Conservation (phyloP, 768 basidiomycete species). For the Boletus sp. region DNA sequence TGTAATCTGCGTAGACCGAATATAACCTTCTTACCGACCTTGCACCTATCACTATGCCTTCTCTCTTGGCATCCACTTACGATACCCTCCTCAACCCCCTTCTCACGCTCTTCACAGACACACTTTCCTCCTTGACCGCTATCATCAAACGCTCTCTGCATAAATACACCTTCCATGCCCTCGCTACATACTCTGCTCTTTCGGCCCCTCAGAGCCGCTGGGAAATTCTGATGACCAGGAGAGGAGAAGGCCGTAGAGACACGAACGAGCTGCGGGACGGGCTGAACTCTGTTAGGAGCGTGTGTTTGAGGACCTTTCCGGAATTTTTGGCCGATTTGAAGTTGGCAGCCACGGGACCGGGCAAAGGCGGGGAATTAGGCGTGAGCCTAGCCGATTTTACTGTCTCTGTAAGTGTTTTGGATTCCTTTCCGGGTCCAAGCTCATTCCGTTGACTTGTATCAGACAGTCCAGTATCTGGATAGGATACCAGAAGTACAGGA, state of each 20-base stretch:
- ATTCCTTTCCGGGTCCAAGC: background rate
- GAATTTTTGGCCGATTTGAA: conserved; percentile 82
- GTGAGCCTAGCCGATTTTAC: conserved; percentile 65
- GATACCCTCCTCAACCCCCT: conserved; percentile 63
- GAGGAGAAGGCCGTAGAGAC: conserved; percentile 45
- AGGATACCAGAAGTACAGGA: conserved; percentile 66
- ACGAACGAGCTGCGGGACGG: conserved; percentile 74
- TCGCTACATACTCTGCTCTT: conserved; percentile 65
- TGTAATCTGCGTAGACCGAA: conserved; percentile 49
- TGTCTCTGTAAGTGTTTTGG: conserved; percentile 41
- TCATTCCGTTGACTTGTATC: conserved; percentile 1
- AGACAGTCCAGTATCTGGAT: conserved; percentile 72
- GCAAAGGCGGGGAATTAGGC: conserved; percentile 58
- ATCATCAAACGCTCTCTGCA: conserved; percentile 77
- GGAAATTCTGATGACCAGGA: conserved; percentile 60
- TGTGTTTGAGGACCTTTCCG: conserved; percentile 80
- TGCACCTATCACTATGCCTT: conserved; percentile 53
- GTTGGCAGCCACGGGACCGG: conserved; percentile 46
- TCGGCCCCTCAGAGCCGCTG: conserved; percentile 57
- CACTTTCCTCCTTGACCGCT: conserved; percentile 57
- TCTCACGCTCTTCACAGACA: conserved; percentile 61
- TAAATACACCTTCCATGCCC: conserved; percentile 76
- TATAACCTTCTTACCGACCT: conserved; percentile 63
- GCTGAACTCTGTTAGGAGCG: conserved; percentile 56
- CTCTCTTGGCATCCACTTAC: conserved; percentile 57